Conservation (phyloP, 179 eudicot species). For the Corrigiola litoralis region DNA sequence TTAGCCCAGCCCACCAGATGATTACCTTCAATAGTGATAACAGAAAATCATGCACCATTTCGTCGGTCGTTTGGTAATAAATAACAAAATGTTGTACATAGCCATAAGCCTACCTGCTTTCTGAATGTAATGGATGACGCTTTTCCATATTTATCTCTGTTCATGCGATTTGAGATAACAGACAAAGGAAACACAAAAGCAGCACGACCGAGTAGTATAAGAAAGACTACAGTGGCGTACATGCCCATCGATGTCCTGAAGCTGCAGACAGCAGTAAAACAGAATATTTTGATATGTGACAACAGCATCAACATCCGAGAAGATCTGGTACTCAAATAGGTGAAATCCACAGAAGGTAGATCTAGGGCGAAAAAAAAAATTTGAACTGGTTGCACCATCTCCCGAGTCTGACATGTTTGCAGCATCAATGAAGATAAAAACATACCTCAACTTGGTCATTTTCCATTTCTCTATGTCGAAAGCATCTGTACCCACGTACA, state of each 20-base stretch:
- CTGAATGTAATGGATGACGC: constrained; percentile 53
- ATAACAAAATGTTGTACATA: neutral
- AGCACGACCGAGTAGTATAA: constrained; percentile 78
- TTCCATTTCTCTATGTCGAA: constrained; percentile 91
- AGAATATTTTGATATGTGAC: neutral
- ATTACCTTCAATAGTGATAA: constrained; percentile 37
- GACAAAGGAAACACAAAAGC: constrained; percentile 96
- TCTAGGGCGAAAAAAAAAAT: too few species aligned
- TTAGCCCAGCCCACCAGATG: constrained; percentile 99
- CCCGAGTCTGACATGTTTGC: neutral
- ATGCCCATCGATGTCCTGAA: constrained; percentile 44
- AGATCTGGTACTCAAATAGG: too few species aligned
- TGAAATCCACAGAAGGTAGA: too few species aligned
- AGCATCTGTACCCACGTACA: constrained; percentile 93
- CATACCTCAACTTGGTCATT: constrained; percentile 66
- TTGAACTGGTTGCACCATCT: neutral
- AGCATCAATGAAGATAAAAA: neutral
- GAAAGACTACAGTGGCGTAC: constrained; percentile 44
- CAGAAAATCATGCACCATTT: neutral
- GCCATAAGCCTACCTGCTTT: constrained; percentile 49
- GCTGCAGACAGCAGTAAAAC: constrained; percentile 30
- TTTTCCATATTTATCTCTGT: constrained; percentile 36
- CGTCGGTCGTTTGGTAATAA: neutral
- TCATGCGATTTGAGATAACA: constrained; percentile 59
- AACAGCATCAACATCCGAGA: too few species aligned